phyloP scores from a whole-genome alignment of 306 rosid species.

The Parietaria judaica region DNA sequence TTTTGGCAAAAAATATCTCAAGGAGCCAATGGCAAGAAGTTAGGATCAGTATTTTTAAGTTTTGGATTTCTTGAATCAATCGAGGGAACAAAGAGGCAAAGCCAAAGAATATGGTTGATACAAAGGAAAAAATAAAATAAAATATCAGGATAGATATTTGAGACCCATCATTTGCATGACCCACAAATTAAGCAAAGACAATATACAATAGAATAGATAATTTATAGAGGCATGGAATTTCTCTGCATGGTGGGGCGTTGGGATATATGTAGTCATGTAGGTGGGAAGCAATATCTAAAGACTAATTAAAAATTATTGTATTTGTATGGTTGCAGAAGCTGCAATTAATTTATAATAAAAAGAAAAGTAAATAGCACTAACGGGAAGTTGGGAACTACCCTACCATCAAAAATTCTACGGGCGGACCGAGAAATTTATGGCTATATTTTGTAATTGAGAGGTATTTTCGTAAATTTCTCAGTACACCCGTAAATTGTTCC shows the following conservation, averaged over 20 bases:
- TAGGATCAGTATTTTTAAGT: background rate
- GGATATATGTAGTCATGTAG: background rate
- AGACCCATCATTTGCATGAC: conserved; percentile 31
- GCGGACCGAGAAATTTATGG: too few species aligned
- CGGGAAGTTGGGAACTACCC: background rate
- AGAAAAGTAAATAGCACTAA: background rate
- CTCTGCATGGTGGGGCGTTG: conserved; percentile 18
- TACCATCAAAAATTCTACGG: too few species aligned
- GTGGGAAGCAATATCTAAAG: conserved; percentile 28
- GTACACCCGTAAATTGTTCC: too few species aligned
- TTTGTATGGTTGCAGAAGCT: too few species aligned
- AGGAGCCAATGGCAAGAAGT: background rate
- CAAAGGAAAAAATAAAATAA: conserved; percentile 2
- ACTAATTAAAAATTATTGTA: conserved; percentile 20
- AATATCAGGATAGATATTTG: conserved; percentile 4
- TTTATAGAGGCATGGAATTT: conserved; percentile 15
- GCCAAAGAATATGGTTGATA: conserved; percentile 14
- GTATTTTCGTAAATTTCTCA: too few species aligned
- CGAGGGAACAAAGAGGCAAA: background rate
- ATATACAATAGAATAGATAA: conserved; percentile 11
- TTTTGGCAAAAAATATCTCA: background rate
- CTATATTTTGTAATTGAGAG: too few species aligned
- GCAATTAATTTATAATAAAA: background rate
- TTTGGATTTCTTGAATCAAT: background rate
- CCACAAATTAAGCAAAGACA: conserved; percentile 31